A percentile compares a stretch with the other conserved stretches of the same genome.
Evolutionary conservation across 192 early-diverging fungal genomes (phyloP).

Genomic region (Rhizophlyctis rosea): DNA sequence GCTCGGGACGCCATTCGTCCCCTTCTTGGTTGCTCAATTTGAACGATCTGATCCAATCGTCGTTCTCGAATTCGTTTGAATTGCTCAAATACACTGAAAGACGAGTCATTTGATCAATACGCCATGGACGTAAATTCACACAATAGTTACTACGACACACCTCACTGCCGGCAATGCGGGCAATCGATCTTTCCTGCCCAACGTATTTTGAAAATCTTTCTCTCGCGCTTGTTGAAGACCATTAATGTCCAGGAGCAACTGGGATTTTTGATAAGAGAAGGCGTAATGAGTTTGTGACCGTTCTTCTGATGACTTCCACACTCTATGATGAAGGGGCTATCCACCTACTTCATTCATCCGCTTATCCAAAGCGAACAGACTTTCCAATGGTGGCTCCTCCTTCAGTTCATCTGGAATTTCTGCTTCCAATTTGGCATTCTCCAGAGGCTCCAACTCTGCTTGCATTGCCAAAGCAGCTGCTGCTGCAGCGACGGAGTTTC

Average conservation of each 20-base stretch:
- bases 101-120: too few species aligned
- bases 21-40: slow-evolving; percentile 32
- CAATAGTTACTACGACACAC: too few species aligned
- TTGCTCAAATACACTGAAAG: slow-evolving; percentile 38
- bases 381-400: slow-evolving; percentile 44
- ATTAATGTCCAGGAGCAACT: slow-evolving; percentile 46
- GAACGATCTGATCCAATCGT: slow-evolving; percentile 30
- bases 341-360: slow-evolving; percentile 50
- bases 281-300: neutral
- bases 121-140: too few species aligned
- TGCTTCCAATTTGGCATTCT: slow-evolving; percentile 31
- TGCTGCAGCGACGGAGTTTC: too few species aligned
- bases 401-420: slow-evolving; percentile 49
- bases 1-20: slow-evolving; percentile 12
- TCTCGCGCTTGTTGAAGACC: slow-evolving; percentile 31
- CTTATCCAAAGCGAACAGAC: slow-evolving; percentile 40
- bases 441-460: slow-evolving; percentile 21
- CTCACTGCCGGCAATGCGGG: slow-evolving; percentile 32
- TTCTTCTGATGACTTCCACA: neutral
- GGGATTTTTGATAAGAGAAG: too few species aligned
- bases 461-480: slow-evolving; percentile 20
- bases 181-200: slow-evolving; percentile 36
- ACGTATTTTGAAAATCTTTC: slow-evolving; percentile 49
- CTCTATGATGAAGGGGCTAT: neutral
- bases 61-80: slow-evolving; percentile 41